Evolutionary conservation across 2,329 filamentous ascomycete genomes (phyloP).

Genomic region (Fusarium virguliforme): DNA sequence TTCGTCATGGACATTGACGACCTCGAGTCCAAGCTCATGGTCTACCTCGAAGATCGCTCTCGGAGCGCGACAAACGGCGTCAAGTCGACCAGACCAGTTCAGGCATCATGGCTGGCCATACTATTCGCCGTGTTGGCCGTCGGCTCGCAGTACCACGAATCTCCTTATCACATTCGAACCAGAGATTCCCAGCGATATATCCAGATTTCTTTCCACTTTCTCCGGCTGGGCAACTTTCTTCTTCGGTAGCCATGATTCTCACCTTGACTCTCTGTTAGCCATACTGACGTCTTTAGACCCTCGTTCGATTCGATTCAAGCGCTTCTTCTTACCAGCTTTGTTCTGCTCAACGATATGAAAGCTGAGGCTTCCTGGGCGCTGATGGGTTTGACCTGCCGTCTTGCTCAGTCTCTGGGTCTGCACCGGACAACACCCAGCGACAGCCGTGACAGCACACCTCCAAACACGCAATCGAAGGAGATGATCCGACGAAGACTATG

Average conservation of each 20-base stretch:
- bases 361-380: slow-evolving; percentile 78
- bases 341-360: slow-evolving; percentile 79
- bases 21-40: slow-evolving; percentile 75
- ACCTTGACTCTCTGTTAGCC: background rate
- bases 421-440: slow-evolving; percentile 67
- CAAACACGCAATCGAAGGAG: slow-evolving; percentile 67
- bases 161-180: slow-evolving; percentile 74
- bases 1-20: slow-evolving; percentile 78
- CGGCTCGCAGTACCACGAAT: slow-evolving; percentile 77
- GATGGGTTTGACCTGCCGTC: slow-evolving; percentile 74
- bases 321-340: slow-evolving; percentile 74
- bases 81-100: slow-evolving; percentile 67
- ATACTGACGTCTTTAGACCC: slow-evolving; percentile 60
- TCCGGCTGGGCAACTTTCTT: slow-evolving; percentile 75
- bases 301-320: slow-evolving; percentile 78
- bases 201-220: slow-evolving; percentile 76
- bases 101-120: slow-evolving; percentile 77
- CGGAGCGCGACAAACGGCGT: slow-evolving; percentile 66
- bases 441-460: slow-evolving; percentile 60
- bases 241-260: slow-evolving; percentile 62
- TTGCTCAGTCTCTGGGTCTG: slow-evolving; percentile 76
- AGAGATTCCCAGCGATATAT: slow-evolving; percentile 74
- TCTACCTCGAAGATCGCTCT: slow-evolving; percentile 76
- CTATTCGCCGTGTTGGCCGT: slow-evolving; percentile 77
- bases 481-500: slow-evolving; percentile 71